Base-by-base conservation (phyloP, 1,284 basidiomycete species). In the Rhodotorula sp. region DNA sequence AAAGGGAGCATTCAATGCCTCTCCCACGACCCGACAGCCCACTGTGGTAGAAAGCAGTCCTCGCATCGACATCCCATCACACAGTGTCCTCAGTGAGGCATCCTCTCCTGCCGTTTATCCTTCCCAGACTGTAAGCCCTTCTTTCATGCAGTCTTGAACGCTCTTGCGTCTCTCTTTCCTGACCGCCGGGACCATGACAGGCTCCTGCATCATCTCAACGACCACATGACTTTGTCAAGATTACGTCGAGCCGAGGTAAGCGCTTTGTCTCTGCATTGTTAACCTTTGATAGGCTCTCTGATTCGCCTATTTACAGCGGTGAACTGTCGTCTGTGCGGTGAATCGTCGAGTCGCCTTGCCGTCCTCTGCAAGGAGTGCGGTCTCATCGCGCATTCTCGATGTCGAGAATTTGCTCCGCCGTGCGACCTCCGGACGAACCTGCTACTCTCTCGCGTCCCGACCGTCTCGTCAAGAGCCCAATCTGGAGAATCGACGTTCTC, bases 361-460 rank as follows among this genome's bases (percentile, higher is more conserved):
- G 89, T 94, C 5, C 85, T 97, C 21, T 97, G 94, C 80, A 89
- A 91, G 67, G 88, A 90, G 76, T 97, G 94, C 82, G 93, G 89
- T 69, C 86, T 97, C 69, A 91, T 97, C 72, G 89, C 90, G 26
- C 94, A 97, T 80, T 83, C 88, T 14, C 88, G 89, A 76, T 97
- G 94, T 78, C 87, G 88, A 1, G 80, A 82, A 39, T 87, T 89
- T 61, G 91, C 91, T 0, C 87, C 90, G 20, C 86, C 88, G 3
- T 97, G 93, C 81, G 91, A 95, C 78, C 85, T 94, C 46, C 89
- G 90, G 3, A 64, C 69, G 1, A 69, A 71, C 20, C 65, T 74
- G 2, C 63, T 69, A 62, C 21, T 58, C 46, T 26, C 52, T 5
- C 63, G 63, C 8, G 29, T 57, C 60, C 62, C 26, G 56, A 34